Base-by-base conservation (phyloP, 2,329 filamentous ascomycete genomes). In the Stagonosporopsis cucurbitacearum region DNA sequence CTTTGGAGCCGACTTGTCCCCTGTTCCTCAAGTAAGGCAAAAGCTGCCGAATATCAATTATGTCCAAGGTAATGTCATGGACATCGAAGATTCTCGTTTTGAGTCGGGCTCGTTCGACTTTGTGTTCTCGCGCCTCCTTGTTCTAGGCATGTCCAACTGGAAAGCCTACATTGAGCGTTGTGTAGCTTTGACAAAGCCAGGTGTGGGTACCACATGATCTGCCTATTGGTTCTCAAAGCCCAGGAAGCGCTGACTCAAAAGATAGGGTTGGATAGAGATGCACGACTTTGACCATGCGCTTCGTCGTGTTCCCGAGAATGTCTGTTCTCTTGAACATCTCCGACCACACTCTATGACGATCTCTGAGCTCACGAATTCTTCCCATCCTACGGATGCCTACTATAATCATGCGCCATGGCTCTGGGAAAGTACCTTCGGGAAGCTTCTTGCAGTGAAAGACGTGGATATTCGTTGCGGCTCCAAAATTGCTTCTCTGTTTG, bases 131-230 rank as follows among this genome's bases (percentile, higher is more conserved):
- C 64, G 80, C 62, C 57, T 81, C 77, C 76, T 83, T 76, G 62
- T 78, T 64, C 78, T 79, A 26, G 78, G 80, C 26, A 78, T 88
- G 32, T 73, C 77, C 8, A 77, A 87, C 63, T 84, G 84, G 68
- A 72, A 73, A 4, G 68, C 71, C 12, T 71, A 86, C 47, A 62
- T 37, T 23, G 42, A 45, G 33, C 41, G 35, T 8, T 52, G 50
- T 35, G 42, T 40, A 12, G 30, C 42, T 47, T 69, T 78, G 57
- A 72, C 81, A 4, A 75, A 74, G 50, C 79, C 79, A 0, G 79
- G 78, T 8, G 80, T 57, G 43, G 23, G 47, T 43, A 6, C n/a
- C n/a, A n/a, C 30, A 32, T 32, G 4, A 4, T 32, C 30, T 32
- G 30, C 3, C 3, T 13, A 15, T 32, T 32, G 1, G n/a, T 15